Percentiles rank a stretch among this genome's conserved stretches.
These are phyloP conservation scores for Cunninghamia lanceolata DNA, from an alignment of 75 land plant species.

Conservation along the genomic window DNA sequence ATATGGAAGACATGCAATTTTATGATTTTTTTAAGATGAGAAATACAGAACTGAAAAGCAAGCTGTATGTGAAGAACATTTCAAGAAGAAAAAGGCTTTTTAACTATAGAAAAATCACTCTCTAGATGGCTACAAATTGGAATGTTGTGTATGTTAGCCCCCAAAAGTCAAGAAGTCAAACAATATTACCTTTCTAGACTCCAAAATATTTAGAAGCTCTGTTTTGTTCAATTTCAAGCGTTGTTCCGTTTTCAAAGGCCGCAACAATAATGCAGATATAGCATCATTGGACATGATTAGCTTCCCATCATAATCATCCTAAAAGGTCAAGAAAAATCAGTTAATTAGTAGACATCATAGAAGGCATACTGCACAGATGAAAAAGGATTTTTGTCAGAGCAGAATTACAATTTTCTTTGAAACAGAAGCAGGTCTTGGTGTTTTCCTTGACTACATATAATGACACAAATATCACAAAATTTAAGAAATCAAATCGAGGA, in stretches of 20 bases:
- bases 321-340: not conserved
- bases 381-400: not conserved
- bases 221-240: conserved; percentile 32
- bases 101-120: not conserved
- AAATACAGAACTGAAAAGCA: not conserved
- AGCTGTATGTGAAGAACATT: not conserved
- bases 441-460: not conserved
- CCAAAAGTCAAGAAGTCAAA: not conserved
- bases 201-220: conserved; percentile 24
- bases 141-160: not conserved
- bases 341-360: no score
- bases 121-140: not conserved
- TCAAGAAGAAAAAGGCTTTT: not conserved
- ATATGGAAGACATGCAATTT: not conserved
- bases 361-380: not conserved
- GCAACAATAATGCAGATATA: conserved; percentile 20
- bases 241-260: conserved; percentile 29
- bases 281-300: conserved; percentile 22
- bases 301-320: conserved; percentile 35
- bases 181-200: conserved; percentile 14
- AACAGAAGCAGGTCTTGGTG: not conserved
- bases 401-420: not conserved
- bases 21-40: not conserved
- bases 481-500: not conserved
- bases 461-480: not conserved